Evolutionary conservation across 176 grass and related monocot species (phyloP).

Genomic region (Tillandsia leiboldiana): DNA sequence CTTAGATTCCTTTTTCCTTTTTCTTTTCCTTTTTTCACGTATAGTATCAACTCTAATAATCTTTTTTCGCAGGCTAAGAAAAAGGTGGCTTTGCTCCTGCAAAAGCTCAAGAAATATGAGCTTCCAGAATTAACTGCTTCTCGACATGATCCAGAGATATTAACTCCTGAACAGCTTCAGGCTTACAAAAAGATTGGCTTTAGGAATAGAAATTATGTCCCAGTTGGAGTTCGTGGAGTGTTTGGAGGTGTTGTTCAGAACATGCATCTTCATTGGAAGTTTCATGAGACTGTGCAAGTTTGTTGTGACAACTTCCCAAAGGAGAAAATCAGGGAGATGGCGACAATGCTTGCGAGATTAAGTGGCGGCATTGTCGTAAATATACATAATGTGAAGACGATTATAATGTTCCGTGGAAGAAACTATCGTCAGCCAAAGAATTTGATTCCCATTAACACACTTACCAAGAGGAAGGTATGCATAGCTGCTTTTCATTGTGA

Average conservation of each 20-base stretch:
- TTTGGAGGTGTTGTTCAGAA: constrained; percentile 99
- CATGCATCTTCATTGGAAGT: constrained; percentile 99
- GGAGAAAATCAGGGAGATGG: constrained; percentile 99
- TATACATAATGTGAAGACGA: constrained; percentile 90
- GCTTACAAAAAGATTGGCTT: constrained; percentile 99
- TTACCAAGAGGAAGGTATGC: constrained; percentile 94
- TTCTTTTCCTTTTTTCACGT: neutral
- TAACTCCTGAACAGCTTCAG: constrained; percentile 81
- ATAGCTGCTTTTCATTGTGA: constrained; percentile 9
- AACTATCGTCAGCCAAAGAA: constrained; percentile 98
- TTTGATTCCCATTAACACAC: constrained; percentile 94
- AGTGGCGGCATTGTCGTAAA: constrained; percentile 97
- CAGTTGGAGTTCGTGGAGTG: constrained; percentile 95
- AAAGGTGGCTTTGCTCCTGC: constrained; percentile 83
- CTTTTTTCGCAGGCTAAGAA: constrained; percentile 74
- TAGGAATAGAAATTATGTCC: constrained; percentile 88
- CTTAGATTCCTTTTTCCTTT: neutral
- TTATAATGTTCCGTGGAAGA: constrained; percentile 97
- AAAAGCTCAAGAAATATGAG: constrained; percentile 97
- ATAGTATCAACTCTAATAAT: neutral
- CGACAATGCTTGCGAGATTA: constrained; percentile 80
- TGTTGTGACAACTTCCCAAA: constrained; percentile 93
- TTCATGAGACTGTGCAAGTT: constrained; percentile 94
- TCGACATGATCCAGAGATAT: constrained; percentile 76
- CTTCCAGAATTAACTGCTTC: constrained; percentile 79